Evolutionary conservation across 2,329 filamentous ascomycete genomes (phyloP), one percentile per base, ranked within the genome.

Genomic region (Colletotrichum kahawae): DNA sequence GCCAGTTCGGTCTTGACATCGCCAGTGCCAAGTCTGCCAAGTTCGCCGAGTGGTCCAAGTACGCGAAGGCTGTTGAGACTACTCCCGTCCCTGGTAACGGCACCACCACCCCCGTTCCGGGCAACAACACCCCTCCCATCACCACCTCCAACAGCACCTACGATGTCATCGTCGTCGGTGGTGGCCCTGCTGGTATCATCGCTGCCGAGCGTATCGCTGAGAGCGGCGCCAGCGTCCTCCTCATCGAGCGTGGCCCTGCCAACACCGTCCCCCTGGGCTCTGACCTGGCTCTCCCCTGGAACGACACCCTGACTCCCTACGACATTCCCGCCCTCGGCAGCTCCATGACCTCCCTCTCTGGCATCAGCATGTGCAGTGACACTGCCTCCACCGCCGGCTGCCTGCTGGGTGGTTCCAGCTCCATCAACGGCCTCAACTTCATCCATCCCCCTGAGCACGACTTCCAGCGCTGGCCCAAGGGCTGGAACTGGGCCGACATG

Each of bases 131-230:
- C 14, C 79, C 80, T 36, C 60, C 62, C 12, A 69, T 69, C 62
- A 63, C 56, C 9, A 77, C 74, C 43, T 81, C 79, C 75, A 84
- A 84, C 78, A 71, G 76, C 2, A 84, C 83, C 3, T 85, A 84
- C 74, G 84, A 86, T 65, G 84, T 84, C 66, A 85, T 86, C 21
- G 81, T 86, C 12, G 83, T 82, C 1, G 84, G 84, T 51, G 84
- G 80, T 29, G 84, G 84, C 21, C 80, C 83, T 14, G 80, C 83
- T 6, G 84, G 84, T 29, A 78, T 85, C 71, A 78, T 85, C 24
- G 79, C 80, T 1, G 83, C 84, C 5, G 80, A 82, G 72, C 80
- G 83, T 18, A 79, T 85, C 12, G 82, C 82, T 7, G 83, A 85
- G 78, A 80, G 82, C 27, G 83, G 83, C 36, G 80, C 79, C 43